Conservation (phyloP, 2,329 filamentous ascomycete genomes). For the Epichloe aotearoae region DNA sequence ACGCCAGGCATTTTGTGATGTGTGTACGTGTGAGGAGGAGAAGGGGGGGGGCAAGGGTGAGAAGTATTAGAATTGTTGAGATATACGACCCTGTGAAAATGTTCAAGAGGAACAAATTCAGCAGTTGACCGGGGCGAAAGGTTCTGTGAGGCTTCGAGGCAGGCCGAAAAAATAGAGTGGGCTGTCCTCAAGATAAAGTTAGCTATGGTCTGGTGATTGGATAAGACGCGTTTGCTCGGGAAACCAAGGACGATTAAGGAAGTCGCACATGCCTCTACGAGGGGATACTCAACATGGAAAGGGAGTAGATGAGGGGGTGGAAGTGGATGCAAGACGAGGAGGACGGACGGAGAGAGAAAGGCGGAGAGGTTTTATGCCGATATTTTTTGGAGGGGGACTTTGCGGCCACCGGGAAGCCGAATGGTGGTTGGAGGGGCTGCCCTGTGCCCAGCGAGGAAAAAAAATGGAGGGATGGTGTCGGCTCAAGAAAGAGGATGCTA, state of each 20-base stretch:
- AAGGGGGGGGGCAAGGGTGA: neutral
- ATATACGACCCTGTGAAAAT: neutral
- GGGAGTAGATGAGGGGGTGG: neutral
- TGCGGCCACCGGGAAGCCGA: neutral
- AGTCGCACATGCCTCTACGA: slow-evolving; percentile 1
- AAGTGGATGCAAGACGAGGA: slow-evolving; percentile 1
- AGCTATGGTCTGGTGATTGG: neutral
- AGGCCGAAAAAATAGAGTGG: neutral
- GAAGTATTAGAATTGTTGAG: neutral
- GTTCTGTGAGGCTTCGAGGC: slow-evolving; percentile 1
- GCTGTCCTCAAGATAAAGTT: neutral
- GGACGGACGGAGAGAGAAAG: slow-evolving; percentile 5
- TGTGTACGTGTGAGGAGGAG: slow-evolving; percentile 10
- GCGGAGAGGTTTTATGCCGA: slow-evolving; percentile 8
- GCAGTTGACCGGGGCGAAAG: neutral
- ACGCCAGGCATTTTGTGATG: slow-evolving; percentile 34
- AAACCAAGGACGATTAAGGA: neutral
- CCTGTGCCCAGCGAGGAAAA: neutral
- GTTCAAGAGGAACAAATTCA: slow-evolving; percentile 1
- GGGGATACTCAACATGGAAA: neutral
- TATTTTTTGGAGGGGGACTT: neutral
- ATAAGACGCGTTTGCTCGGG: neutral
- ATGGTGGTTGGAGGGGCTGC: slow-evolving; percentile 5
- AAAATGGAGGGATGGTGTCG: neutral
- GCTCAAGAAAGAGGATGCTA: neutral